Conservation (phyloP, 2,329 filamentous ascomycete species). For the Microsporum canis region DNA sequence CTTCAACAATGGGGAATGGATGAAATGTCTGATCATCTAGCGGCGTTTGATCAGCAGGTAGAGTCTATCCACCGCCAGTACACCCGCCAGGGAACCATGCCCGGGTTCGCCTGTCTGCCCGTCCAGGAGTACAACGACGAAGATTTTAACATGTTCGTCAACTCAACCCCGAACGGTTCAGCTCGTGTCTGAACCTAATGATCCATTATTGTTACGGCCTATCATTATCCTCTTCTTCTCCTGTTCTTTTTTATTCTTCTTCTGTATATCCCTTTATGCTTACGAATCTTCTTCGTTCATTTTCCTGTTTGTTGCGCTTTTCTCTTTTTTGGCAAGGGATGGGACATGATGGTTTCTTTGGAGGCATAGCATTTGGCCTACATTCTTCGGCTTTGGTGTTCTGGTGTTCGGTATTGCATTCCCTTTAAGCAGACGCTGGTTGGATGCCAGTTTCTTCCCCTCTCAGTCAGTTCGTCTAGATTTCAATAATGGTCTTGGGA, state of each 20-base stretch:
- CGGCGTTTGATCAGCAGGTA: neutral
- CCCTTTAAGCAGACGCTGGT: neutral
- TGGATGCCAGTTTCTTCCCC: neutral
- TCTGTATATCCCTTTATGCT: too few species aligned
- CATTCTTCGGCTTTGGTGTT: neutral
- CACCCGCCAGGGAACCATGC: too few species aligned
- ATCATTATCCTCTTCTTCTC: neutral
- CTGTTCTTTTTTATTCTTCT: too few species aligned
- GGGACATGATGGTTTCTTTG: neutral
- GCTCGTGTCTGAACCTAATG: neutral
- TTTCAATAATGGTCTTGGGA: neutral
- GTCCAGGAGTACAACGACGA: too few species aligned
- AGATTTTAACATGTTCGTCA: neutral
- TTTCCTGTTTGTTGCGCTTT: neutral
- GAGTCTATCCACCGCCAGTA: neutral
- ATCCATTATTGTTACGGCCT: neutral
- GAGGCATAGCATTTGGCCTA: neutral
- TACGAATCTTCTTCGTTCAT: neutral
- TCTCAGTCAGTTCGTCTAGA: neutral
- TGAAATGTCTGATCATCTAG: neutral
- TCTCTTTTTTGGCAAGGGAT: neutral
- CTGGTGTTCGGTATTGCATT: neutral
- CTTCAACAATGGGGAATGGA: neutral
- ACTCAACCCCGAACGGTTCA: neutral
- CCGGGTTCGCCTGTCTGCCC: too few species aligned